Evolutionary conservation across 164 flowering plant species (phyloP), one percentile per base, ranked within the genome.

Genomic region (Umbellularia californica): DNA sequence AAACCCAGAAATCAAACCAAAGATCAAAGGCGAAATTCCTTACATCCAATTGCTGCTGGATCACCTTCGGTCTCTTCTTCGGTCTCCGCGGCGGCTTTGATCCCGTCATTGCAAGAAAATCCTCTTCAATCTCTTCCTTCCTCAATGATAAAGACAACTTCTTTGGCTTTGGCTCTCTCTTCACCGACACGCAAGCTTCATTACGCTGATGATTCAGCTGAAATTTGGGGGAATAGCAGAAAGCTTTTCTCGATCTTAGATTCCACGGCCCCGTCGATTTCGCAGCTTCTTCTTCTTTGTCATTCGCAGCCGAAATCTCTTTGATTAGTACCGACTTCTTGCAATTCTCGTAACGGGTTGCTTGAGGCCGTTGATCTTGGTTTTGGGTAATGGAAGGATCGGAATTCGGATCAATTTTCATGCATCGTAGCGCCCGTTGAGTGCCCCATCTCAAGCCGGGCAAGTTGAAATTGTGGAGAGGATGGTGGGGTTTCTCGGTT

Each of bases 31-130:
- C 13, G 28, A 9, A 2, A 50, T 20, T 41, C 72, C 88, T 86
- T 85, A 91, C 97, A 82, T 91, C 95, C 35, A 90, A 12, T 77
- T 84, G 80, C 64, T 78, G 87, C 88, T 89, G 95, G 11, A 88
- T 76, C 63, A 0, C 74, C 58, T 75, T 87, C 0, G 83, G 58
- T 71, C 90, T 81, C 86, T 88, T 93, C 88, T 85, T 90, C 2
- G 98, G 97, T 75, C 94, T 72, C 58, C 97, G 79, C 11, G 90
- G 79, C 1, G 94, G 95, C 72, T 84, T 80, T 10, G 79, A 84
- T 12, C 94, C 94, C 1, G 79, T 41, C 71, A 91, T 75, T 68
- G 30, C 81, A 72, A 80, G 68, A 74, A 88, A 88, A 84, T 95
- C 98, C 66, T 88, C 94, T 67, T 89, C 95, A 77, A 95, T 85